Evolutionary conservation across 306 rosid genomes (phyloP).

Genomic region (Prosopis cineraria): DNA sequence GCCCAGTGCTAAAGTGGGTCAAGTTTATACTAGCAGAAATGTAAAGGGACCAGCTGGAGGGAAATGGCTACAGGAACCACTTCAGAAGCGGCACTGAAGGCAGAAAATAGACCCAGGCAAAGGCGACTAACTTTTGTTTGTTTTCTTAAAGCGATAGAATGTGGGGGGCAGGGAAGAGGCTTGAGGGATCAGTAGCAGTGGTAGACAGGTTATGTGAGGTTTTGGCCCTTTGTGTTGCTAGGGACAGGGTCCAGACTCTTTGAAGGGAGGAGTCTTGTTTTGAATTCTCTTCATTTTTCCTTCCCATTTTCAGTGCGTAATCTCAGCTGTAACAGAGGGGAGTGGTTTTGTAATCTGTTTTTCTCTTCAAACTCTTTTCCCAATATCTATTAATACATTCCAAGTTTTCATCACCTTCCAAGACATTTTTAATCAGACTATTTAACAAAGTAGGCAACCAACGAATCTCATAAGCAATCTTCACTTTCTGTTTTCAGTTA

Average conservation of each 20-base stretch:
- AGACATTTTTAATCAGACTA: neutral
- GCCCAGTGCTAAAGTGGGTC: neutral
- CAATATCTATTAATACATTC: neutral
- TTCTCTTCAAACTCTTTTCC: neutral
- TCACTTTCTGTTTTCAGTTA: neutral
- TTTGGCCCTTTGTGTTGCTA: neutral
- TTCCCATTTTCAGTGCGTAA: neutral
- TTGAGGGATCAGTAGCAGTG: neutral
- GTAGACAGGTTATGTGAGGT: neutral
- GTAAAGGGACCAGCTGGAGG: neutral
- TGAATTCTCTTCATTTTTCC: neutral
- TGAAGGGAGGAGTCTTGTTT: neutral
- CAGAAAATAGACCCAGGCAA: neutral
- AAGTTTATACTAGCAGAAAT: neutral
- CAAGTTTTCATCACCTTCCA: neutral
- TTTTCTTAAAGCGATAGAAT: neutral
- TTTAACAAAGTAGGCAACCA: neutral
- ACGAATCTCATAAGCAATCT: constrained; percentile 10
- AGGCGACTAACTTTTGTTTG: neutral
- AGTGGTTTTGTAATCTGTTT: neutral
- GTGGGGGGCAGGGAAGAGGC: neutral
- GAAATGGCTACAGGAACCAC: neutral
- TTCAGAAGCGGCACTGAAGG: neutral
- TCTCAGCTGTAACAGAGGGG: neutral
- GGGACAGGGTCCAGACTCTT: neutral